Evolutionary conservation across 495 filamentous ascomycete species (phyloP).

Genomic region (Penicillium flavigenum): DNA sequence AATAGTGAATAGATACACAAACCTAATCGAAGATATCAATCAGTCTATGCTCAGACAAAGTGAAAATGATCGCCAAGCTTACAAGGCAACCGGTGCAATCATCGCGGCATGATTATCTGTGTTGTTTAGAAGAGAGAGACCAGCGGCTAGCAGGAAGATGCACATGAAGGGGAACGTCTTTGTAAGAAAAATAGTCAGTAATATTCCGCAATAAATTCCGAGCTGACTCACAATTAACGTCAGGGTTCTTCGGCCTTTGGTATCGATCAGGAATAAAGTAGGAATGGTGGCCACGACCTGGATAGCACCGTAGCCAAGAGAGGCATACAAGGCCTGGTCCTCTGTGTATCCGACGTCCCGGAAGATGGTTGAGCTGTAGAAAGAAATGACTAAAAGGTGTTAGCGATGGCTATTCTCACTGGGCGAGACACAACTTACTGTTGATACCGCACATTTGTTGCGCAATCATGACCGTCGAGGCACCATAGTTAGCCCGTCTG

Average conservation of each 20-base stretch:
- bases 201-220: background rate
- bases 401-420: background rate
- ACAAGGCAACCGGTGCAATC: slow-evolving; percentile 35
- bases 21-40: slow-evolving; percentile 20
- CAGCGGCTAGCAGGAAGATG: slow-evolving; percentile 66
- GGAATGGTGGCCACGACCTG: slow-evolving; percentile 73
- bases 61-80: slow-evolving; percentile 12
- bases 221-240: slow-evolving; percentile 35
- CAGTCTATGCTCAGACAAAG: background rate
- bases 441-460: slow-evolving; percentile 44
- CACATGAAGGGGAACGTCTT: slow-evolving; percentile 80
- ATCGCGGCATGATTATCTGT: slow-evolving; percentile 14
- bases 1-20: slow-evolving; percentile 45
- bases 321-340: slow-evolving; percentile 66
- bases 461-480: slow-evolving; percentile 65
- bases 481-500: slow-evolving; percentile 61
- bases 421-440: slow-evolving; percentile 38
- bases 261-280: slow-evolving; percentile 69
- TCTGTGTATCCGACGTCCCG: slow-evolving; percentile 53
- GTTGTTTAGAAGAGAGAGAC: slow-evolving; percentile 53
- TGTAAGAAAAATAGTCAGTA: slow-evolving; percentile 48
- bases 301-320: slow-evolving; percentile 57
- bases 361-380: slow-evolving; percentile 77
- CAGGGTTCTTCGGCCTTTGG: slow-evolving; percentile 71
- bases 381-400: slow-evolving; percentile 62